Base-by-base conservation (phyloP, 1,284 basidiomycete species). In the Puccinia novopanici region DNA sequence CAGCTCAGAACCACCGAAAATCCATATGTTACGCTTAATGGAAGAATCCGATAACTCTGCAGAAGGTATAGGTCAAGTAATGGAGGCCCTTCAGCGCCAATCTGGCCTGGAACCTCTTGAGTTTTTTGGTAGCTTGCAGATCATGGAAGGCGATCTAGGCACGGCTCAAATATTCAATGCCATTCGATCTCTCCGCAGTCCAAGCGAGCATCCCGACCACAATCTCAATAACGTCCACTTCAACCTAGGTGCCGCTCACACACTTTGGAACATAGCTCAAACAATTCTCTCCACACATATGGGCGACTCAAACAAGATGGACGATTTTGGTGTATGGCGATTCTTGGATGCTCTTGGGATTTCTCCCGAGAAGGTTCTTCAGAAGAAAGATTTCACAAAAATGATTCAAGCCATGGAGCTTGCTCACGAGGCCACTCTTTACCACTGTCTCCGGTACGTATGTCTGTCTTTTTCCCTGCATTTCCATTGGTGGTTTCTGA, bases 371-470 rank as follows among this genome's bases (percentile, higher is more conserved):
- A 74, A 74, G n/a, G n/a, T n/a, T n/a, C n/a, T n/a, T n/a, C n/a
- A n/a, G n/a, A n/a, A n/a, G n/a, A n/a, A n/a, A n/a, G 72, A 75
- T 42, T 75, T 75, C 24, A 15, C 50, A 12, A 55, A 40, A 9
- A 59, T 75, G 52, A 6, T 75, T 8, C 24, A 10, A 19, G 10
- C 17, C 27, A 2, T 75, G 61, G 30, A 37, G 6, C 52, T 22
- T 37, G 37, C 61, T 0, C 52, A 59, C 42, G 48, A 34, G n/a
- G 72, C 55, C 30, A 75, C 34, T 45, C 22, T 75, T 2, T 19
- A 37, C 13, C n/a, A 42, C 19, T 75, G 52, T 40, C 42, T 75
- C 19, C 34, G 34, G 72, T 75, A 34, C 42, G 70, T 72, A 5
- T 24, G 3, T 50, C 9, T 72, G 12, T 52, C 15, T 30, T 54